These are phyloP conservation scores for Mycena indigotica DNA, from an alignment of 768 basidiomycete species.

Conservation along the genomic window DNA sequence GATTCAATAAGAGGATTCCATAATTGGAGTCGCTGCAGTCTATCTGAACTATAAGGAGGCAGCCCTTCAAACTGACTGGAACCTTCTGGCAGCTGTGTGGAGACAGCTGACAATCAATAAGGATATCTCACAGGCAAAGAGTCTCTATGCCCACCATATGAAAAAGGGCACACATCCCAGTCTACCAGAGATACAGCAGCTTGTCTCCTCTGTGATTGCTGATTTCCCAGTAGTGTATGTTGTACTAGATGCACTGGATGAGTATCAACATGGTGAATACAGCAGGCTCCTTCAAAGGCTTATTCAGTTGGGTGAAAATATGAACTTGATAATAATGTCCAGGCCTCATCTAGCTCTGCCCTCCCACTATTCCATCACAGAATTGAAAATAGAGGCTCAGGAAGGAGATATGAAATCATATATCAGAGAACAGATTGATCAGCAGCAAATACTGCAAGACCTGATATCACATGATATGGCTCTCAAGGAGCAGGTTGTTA, in stretches of 20 bases:
- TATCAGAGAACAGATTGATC: not conserved
- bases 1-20: not conserved
- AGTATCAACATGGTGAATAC: conserved; percentile 6
- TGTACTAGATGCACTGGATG: conserved; percentile 9
- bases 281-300: not conserved
- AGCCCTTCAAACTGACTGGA: not conserved
- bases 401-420: not conserved
- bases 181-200: not conserved
- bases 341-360: not conserved
- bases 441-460: not conserved
- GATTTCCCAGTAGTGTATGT: not conserved
- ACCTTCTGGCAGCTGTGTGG: conserved; percentile 3
- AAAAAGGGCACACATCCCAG: not conserved
- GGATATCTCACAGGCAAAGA: not conserved
- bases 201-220: not conserved
- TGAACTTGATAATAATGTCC: not conserved
- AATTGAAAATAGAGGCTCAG: not conserved
- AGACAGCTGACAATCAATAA: not conserved
- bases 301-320: not conserved
- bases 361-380: not conserved
- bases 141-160: not conserved
- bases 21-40: not conserved
- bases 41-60: conserved; percentile 12
- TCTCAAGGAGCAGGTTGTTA: not conserved
- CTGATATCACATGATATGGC: not conserved